These are phyloP conservation scores for Xylaria venustula DNA, from an alignment of 495 filamentous ascomycete species.

Conservation along the genomic window DNA sequence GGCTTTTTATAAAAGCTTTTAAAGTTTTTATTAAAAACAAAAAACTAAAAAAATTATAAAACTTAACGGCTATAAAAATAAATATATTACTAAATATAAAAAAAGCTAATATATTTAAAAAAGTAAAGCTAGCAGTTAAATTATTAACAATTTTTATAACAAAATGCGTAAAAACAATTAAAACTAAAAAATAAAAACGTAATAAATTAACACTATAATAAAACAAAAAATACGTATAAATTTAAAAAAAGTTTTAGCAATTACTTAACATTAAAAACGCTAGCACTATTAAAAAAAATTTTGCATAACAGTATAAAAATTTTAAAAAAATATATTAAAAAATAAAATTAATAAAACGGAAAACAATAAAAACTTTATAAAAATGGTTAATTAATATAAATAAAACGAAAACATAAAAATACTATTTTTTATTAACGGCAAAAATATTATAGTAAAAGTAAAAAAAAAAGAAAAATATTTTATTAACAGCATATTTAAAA, in stretches of 20 bases:
- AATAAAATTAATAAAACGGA: neutral
- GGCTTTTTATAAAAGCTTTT: too few species aligned
- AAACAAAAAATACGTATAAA: neutral
- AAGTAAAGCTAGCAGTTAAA: neutral
- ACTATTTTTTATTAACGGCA: constrained; percentile 11
- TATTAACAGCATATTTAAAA: constrained; percentile 8
- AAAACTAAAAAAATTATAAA: neutral
- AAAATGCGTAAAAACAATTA: neutral
- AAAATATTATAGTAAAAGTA: constrained; percentile 6
- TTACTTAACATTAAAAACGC: neutral
- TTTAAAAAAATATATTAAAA: neutral
- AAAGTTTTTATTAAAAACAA: too few species aligned
- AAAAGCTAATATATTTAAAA: neutral
- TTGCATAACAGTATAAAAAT: neutral
- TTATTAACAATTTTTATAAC: neutral
- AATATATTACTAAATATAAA: neutral
- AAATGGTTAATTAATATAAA: constrained; percentile 11
- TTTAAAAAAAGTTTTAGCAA: neutral
- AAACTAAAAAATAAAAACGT: neutral
- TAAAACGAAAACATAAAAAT: constrained; percentile 11
- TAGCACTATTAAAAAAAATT: too few species aligned
- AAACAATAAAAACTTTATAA: constrained; percentile 1
- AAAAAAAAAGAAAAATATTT: constrained; percentile 16
- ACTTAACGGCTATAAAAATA: neutral
- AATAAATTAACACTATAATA: neutral